phyloP scores from a whole-genome alignment of 768 basidiomycete species.

The Imleria badia region DNA sequence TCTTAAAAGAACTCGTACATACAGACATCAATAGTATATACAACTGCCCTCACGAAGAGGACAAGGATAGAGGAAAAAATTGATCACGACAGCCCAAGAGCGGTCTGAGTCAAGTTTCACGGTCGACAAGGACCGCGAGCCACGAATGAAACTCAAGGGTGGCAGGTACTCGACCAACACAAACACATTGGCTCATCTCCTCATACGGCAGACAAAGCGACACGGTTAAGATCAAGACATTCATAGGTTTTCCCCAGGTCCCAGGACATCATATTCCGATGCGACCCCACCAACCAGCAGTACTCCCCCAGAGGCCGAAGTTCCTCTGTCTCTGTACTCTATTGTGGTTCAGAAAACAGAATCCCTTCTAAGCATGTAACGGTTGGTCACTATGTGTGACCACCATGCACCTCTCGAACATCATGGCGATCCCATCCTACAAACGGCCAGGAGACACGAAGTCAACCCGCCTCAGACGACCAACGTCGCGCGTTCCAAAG shows the following conservation, averaged over 20 bases:
- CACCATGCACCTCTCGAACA: background rate
- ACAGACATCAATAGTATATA: too few relatives aligned
- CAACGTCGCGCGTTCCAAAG: background rate
- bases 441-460: background rate
- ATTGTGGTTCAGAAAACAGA: too few relatives aligned
- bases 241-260: too few relatives aligned
- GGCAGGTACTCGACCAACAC: background rate
- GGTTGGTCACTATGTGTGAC: too few relatives aligned
- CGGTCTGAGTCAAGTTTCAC: slow-evolving; percentile 25
- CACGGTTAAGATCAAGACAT: background rate
- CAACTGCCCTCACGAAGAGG: slow-evolving; percentile 9
- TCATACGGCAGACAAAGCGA: background rate
- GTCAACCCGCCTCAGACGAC: background rate
- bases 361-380: too few relatives aligned
- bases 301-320: background rate
- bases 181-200: background rate
- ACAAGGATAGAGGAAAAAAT: background rate
- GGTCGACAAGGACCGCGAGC: slow-evolving; percentile 13
- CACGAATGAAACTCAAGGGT: slow-evolving; percentile 26
- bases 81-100: slow-evolving; percentile 17
- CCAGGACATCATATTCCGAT: background rate
- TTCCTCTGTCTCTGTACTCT: too few relatives aligned
- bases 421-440: background rate
- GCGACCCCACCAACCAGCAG: background rate
- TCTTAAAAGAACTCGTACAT: too few relatives aligned